phyloP scores from a whole-genome alignment of 805 yeast species.

The Gaillardinia entomophila region DNA sequence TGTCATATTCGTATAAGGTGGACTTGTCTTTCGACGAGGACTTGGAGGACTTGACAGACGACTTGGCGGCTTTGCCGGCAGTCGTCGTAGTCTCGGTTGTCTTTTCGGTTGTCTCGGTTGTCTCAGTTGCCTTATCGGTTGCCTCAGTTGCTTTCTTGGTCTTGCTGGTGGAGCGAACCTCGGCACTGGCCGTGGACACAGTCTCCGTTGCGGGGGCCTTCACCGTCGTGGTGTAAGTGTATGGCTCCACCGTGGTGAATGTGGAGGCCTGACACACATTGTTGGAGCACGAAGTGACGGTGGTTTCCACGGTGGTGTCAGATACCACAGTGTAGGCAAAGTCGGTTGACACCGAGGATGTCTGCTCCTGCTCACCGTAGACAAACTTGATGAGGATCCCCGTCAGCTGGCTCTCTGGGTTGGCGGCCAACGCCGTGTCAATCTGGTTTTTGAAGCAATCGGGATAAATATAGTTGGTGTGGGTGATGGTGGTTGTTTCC shows the following conservation, averaged over 20 bases:
- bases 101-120: not conserved
- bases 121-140: not conserved
- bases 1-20: slow-evolving; percentile 12
- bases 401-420: slow-evolving; percentile 10
- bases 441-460: slow-evolving; percentile 14
- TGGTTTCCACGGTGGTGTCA: slow-evolving; percentile 7
- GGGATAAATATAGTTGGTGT: slow-evolving; percentile 20
- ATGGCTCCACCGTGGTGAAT: slow-evolving; percentile 5
- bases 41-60: not conserved
- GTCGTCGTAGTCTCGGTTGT: not conserved
- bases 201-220: slow-evolving; percentile 7
- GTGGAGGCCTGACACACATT: slow-evolving; percentile 7
- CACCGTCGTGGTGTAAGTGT: slow-evolving; percentile 8
- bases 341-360: slow-evolving; percentile 13
- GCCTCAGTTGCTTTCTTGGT: not conserved
- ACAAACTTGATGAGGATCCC: slow-evolving; percentile 30
- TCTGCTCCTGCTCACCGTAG: slow-evolving; percentile 9
- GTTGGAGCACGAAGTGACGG: slow-evolving; percentile 10
- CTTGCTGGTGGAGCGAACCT: no score
- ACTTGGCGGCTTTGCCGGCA: not conserved
- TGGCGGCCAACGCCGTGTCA: slow-evolving; percentile 12
- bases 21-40: slow-evolving; percentile 2
- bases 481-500: slow-evolving; percentile 16
- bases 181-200: not conserved
- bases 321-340: slow-evolving; percentile 16